phyloP scores from a whole-genome alignment of 108 stramenopile species.

The Pseudonitzschia multistriata region DNA sequence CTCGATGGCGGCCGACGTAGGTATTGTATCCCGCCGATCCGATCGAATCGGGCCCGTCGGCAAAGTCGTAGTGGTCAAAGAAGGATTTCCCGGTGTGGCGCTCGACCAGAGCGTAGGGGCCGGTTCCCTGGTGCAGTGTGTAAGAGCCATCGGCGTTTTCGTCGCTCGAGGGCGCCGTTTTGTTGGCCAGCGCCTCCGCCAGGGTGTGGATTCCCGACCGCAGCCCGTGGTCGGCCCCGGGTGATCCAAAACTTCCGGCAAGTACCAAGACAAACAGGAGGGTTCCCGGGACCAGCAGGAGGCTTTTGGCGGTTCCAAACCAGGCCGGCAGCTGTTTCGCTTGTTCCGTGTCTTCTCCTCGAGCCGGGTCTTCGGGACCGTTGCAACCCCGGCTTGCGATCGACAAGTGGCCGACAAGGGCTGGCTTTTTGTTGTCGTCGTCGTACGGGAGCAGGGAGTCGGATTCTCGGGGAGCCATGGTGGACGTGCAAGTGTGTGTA shows the following conservation, averaged over 20 bases:
- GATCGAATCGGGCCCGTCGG: slow-evolving; percentile 64
- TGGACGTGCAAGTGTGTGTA: neutral
- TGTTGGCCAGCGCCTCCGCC: neutral
- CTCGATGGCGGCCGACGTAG: slow-evolving; percentile 52
- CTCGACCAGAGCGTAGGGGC: slow-evolving; percentile 60
- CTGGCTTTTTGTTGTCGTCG: neutral
- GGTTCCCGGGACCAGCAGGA: neutral
- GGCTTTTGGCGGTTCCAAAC: neutral
- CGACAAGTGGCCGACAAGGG: slow-evolving; percentile 6
- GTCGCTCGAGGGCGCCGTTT: neutral
- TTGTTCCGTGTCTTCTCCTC: neutral
- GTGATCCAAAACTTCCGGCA: too few species aligned
- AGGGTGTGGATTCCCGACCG: neutral
- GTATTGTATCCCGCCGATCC: slow-evolving; percentile 69
- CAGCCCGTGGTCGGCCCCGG: neutral
- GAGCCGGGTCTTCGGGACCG: neutral
- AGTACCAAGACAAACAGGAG: neutral
- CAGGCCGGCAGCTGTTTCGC: neutral
- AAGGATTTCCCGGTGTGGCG: slow-evolving; percentile 53
- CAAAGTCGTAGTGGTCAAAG: slow-evolving; percentile 71
- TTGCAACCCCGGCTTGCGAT: slow-evolving; percentile 3
- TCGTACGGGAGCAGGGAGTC: slow-evolving; percentile 10
- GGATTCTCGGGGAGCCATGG: slow-evolving; percentile 24
- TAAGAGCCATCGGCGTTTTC: neutral
- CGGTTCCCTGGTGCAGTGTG: slow-evolving; percentile 29